Evolutionary conservation across 768 basidiomycete species (phyloP).

Genomic region (Pulveroboletus sp.): DNA sequence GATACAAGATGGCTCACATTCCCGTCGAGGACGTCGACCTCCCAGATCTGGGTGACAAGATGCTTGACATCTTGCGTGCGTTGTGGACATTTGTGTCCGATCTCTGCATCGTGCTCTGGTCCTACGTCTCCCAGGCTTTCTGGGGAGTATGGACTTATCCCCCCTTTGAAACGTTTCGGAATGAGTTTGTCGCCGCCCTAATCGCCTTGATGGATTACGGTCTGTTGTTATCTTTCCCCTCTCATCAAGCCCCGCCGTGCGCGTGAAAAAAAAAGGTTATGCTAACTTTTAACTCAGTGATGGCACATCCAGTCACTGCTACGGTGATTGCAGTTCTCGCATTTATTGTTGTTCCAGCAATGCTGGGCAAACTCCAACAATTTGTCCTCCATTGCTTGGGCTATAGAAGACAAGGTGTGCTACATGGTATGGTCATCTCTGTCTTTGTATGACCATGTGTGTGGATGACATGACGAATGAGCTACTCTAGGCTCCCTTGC

Average conservation of each 20-base stretch:
- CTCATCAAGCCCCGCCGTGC: background rate
- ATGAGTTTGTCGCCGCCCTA: slow-evolving; percentile 9
- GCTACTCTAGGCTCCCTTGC: slow-evolving; percentile 10
- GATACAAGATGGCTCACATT: slow-evolving; percentile 11
- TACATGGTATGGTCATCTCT: slow-evolving; percentile 7
- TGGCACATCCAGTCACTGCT: slow-evolving; percentile 12
- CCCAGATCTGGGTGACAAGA: slow-evolving; percentile 9
- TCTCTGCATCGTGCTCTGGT: slow-evolving; percentile 5
- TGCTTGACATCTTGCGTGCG: slow-evolving; percentile 11
- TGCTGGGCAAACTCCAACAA: background rate
- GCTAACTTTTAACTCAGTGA: background rate
- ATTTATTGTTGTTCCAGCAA: slow-evolving; percentile 5
- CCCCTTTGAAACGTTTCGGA: slow-evolving; percentile 20
- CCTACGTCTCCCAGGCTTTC: slow-evolving; percentile 5
- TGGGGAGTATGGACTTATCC: slow-evolving; percentile 17
- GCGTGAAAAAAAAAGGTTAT: background rate
- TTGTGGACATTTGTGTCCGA: slow-evolving; percentile 6
- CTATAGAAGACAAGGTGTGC: background rate
- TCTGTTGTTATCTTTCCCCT: slow-evolving; percentile 3
- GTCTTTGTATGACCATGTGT: background rate
- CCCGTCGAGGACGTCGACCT: slow-evolving; percentile 19
- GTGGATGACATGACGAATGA: background rate
- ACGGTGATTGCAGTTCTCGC: slow-evolving; percentile 8
- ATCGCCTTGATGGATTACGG: slow-evolving; percentile 10
- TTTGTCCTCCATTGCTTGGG: background rate